These are phyloP conservation scores for Stipa capillata DNA, from an alignment of 176 grass and related monocot species.

Conservation along the genomic window DNA sequence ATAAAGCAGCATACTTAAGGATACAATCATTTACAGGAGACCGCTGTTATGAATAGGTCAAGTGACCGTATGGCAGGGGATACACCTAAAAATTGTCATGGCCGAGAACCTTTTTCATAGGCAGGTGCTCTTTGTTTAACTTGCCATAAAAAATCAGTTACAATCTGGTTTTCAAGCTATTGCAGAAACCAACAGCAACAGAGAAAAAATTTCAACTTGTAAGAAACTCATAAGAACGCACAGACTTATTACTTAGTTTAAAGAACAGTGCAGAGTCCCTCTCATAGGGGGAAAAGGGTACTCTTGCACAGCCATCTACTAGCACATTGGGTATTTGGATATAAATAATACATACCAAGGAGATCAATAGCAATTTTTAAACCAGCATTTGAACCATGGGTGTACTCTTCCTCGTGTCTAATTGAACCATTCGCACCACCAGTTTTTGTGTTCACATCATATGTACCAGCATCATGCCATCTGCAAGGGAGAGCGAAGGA, in stretches of 20 bases:
- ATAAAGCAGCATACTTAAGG: background rate
- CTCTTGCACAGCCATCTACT: background rate
- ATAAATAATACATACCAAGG: conserved; percentile 48
- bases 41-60: background rate
- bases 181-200: background rate
- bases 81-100: background rate
- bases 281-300: background rate
- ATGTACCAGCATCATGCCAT: conserved; percentile 99
- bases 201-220: background rate
- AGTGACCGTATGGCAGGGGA: too few relatives aligned
- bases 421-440: conserved; percentile 96
- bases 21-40: background rate
- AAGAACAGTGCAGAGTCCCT: background rate
- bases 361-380: conserved; percentile 98
- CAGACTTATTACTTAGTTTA: background rate
- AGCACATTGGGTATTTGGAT: background rate
- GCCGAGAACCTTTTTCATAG: too few relatives aligned
- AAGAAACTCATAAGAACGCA: background rate
- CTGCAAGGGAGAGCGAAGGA: conserved; percentile 31
- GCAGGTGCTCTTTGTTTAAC: too few relatives aligned
- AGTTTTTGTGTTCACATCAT: conserved; percentile 71
- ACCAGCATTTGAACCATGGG: conserved; percentile 91
- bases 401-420: conserved; percentile 76
- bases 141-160: background rate
- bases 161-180: background rate